Evolutionary conservation across 192 early-diverging fungal species (phyloP).

Genomic region (Phycomyces blakesleeanus): DNA sequence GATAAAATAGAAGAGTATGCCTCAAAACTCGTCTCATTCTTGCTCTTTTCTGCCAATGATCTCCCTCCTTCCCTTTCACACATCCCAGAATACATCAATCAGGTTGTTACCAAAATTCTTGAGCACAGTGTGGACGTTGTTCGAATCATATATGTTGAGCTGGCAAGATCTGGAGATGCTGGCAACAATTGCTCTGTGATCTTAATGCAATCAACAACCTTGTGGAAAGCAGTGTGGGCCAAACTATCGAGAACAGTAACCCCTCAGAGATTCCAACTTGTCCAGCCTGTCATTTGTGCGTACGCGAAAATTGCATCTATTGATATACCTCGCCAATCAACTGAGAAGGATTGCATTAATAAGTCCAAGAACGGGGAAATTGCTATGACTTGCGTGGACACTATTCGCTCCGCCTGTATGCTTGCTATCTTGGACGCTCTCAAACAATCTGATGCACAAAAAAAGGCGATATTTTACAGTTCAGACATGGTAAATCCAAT

Average conservation of each 20-base stretch:
- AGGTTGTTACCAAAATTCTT: neutral
- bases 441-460: neutral
- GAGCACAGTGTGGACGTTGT: neutral
- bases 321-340: constrained; percentile 12
- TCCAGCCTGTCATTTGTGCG: constrained; percentile 9
- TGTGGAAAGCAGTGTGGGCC: constrained; percentile 14
- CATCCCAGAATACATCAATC: neutral
- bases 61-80: neutral
- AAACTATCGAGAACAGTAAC: neutral
- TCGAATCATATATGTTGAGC: neutral
- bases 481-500: constrained; percentile 3
- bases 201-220: neutral
- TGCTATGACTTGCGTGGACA: neutral
- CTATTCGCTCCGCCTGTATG: neutral
- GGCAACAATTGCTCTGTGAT: neutral
- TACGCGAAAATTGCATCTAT: constrained; percentile 13
- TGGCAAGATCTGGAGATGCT: neutral
- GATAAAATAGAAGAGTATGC: constrained; percentile 27
- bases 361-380: neutral
- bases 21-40: constrained; percentile 3
- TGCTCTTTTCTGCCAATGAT: neutral
- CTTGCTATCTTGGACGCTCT: neutral
- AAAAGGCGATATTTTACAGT: constrained; percentile 2
- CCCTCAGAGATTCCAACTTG: neutral
- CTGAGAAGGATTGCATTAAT: neutral